Evolutionary conservation across 2,329 filamentous ascomycete genomes (phyloP).

Genomic region (Colletotrichum noveboracense): DNA sequence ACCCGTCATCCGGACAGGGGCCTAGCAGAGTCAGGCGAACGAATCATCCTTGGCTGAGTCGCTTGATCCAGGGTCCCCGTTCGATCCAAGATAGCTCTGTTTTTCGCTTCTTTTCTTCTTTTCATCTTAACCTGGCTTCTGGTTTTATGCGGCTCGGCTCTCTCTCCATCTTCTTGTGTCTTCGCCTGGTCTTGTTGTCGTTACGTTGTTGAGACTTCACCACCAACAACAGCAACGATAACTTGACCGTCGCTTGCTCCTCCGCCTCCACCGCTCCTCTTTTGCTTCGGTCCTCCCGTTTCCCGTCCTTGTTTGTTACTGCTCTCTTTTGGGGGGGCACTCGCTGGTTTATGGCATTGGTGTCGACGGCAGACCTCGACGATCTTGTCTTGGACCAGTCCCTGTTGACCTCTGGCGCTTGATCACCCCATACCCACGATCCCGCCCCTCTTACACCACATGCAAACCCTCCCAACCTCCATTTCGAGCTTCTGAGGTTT

Average conservation of each 20-base stretch:
- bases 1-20: slow-evolving; percentile 13
- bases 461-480: slow-evolving; percentile 1
- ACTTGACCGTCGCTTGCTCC: background rate
- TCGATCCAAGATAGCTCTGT: background rate
- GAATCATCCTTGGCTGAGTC: background rate
- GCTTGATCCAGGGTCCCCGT: slow-evolving; percentile 4
- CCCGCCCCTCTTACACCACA: background rate
- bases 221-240: background rate
- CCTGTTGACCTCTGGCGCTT: background rate
- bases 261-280: background rate
- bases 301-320: background rate
- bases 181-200: background rate
- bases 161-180: background rate
- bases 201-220: background rate
- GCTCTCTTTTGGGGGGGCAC: background rate
- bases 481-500: background rate
- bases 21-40: slow-evolving; percentile 9
- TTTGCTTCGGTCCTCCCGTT: background rate
- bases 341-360: background rate
- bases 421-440: background rate
- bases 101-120: slow-evolving; percentile 2
- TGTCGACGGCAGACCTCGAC: background rate
- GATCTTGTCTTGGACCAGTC: background rate
- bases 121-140: background rate
- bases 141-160: background rate